Evolutionary conservation across 1,139 yeast species (phyloP).

Genomic region (Yamadazyma diddensiae): DNA sequence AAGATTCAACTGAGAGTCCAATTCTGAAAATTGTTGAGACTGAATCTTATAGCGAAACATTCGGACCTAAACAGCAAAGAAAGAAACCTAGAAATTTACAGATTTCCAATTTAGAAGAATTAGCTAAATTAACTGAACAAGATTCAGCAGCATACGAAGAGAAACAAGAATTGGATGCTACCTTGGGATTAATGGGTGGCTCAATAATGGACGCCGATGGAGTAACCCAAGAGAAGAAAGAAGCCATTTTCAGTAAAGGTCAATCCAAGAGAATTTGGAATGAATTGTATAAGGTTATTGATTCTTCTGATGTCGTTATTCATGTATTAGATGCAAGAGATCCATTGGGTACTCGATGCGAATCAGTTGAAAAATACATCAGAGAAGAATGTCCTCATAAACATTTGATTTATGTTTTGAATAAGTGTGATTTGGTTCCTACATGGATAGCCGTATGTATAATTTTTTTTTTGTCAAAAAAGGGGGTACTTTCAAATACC

Average conservation of each 20-base stretch:
- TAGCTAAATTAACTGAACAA: conserved; percentile 59
- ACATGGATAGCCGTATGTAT: conserved; percentile 99
- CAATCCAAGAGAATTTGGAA: conserved; percentile 99
- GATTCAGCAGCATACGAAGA: conserved; percentile 68
- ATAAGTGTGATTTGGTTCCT: conserved; percentile 97
- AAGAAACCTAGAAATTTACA: conserved; percentile 80
- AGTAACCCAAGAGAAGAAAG: conserved; percentile 86
- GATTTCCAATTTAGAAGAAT: conserved; percentile 75
- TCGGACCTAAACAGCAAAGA: conserved; percentile 94
- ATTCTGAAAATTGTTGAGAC: conserved; percentile 81
- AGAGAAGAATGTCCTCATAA: conserved; percentile 94
- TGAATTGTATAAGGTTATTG: conserved; percentile 93
- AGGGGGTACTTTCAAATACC: no score
- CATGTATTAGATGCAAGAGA: conserved; percentile 97
- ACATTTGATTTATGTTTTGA: conserved; percentile 89
- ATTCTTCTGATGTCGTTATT: conserved; percentile 92
- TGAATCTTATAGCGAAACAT: conserved; percentile 76
- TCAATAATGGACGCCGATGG: conserved; percentile 68
- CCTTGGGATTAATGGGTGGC: conserved; percentile 79
- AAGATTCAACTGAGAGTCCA: conserved; percentile 70
- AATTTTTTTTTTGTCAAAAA: conserved; percentile 5
- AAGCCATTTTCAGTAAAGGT: conserved; percentile 93
- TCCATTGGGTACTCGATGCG: conserved; percentile 94
- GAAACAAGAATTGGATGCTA: conserved; percentile 67
- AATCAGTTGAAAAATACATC: conserved; percentile 88